Percentiles rank a stretch among this genome's conserved stretches.
These are phyloP conservation scores for Lantana camara DNA, from an alignment of 257 asterid genomes.

Conservation along the genomic window DNA sequence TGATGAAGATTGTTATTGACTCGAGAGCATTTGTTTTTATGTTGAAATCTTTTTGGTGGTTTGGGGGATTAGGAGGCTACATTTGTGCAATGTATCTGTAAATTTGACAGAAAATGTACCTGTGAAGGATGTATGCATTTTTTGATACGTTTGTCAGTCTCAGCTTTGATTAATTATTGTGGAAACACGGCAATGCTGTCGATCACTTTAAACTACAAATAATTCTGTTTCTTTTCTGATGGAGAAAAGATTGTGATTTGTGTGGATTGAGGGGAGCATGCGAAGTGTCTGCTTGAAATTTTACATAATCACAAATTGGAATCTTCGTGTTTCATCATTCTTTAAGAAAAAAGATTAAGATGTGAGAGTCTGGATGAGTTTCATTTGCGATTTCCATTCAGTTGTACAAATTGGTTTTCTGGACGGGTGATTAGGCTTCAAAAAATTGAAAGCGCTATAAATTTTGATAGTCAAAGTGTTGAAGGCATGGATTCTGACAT, in stretches of 20 bases:
- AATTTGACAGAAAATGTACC: background rate
- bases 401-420: background rate
- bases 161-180: background rate
- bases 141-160: too few species aligned
- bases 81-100: slow-evolving; percentile 1
- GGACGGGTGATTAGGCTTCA: background rate
- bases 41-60: background rate
- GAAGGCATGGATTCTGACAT: slow-evolving; percentile 15
- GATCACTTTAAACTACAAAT: background rate
- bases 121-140: background rate
- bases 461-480: slow-evolving; percentile 2
- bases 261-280: too few species aligned
- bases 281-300: background rate
- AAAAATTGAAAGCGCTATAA: background rate
- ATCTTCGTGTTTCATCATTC: background rate
- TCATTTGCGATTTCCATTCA: background rate
- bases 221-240: background rate
- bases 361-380: background rate
- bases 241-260: background rate
- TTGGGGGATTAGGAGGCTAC: background rate
- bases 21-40: background rate
- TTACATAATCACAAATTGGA: background rate
- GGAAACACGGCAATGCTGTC: background rate
- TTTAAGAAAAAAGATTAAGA: background rate
- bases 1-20: background rate